phyloP scores from a whole-genome alignment of 768 basidiomycete species.

The Naematelia aurantialba region DNA sequence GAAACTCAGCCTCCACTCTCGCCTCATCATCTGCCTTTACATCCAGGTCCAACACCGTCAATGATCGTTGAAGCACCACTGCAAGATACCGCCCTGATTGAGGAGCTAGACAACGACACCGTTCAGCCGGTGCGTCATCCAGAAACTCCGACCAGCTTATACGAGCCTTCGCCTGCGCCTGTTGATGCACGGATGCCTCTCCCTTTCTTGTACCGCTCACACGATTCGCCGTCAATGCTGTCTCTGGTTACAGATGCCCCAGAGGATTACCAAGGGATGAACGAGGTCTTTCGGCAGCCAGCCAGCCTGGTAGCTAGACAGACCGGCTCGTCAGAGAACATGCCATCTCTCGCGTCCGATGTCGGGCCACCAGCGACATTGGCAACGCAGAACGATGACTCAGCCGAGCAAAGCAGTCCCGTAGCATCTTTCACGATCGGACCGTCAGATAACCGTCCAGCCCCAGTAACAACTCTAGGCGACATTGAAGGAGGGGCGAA shows the following conservation, averaged over 20 bases:
- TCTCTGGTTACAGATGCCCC: neutral
- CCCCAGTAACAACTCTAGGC: neutral
- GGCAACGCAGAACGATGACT: neutral
- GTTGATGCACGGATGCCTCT: neutral
- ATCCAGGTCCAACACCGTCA: constrained; percentile 4
- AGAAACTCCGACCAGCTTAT: neutral
- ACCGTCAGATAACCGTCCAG: neutral
- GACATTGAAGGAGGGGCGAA: neutral
- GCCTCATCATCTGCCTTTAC: constrained; percentile 9
- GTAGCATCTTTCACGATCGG: too few relatives aligned
- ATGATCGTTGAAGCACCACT: constrained; percentile 18
- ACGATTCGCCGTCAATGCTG: neutral
- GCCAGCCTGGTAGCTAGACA: too few relatives aligned
- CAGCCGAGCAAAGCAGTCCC: too few relatives aligned
- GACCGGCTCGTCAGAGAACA: too few relatives aligned
- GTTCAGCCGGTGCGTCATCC: neutral
- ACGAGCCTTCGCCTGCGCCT: neutral
- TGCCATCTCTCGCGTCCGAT: too few relatives aligned
- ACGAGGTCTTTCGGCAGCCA: neutral
- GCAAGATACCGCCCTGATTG: neutral
- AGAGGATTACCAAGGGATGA: neutral
- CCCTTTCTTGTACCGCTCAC: neutral
- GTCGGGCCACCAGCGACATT: too few relatives aligned
- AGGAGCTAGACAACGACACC: neutral
- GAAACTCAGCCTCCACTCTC: constrained; percentile 8